phyloP scores from a whole-genome alignment of 2,329 filamentous ascomycete species.

The Oidium heveae region DNA sequence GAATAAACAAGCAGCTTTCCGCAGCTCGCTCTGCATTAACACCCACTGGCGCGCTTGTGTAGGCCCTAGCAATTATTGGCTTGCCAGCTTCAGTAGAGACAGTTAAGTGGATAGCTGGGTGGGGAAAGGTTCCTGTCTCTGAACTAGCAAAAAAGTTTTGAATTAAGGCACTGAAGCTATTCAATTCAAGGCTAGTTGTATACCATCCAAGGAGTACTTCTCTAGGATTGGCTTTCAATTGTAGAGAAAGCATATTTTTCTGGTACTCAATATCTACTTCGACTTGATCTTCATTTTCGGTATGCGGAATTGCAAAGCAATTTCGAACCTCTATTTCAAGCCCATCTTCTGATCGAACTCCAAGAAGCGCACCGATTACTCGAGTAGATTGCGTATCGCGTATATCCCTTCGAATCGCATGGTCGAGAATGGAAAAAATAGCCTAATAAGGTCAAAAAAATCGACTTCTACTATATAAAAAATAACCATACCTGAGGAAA shows the following conservation, averaged over 20 bases:
- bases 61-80: slow-evolving; percentile 73
- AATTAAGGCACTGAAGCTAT: slow-evolving; percentile 94
- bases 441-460: slow-evolving; percentile 21
- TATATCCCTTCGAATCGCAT: slow-evolving; percentile 53
- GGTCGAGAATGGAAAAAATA: slow-evolving; percentile 63
- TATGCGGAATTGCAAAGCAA: slow-evolving; percentile 95
- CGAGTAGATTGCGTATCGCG: slow-evolving; percentile 60
- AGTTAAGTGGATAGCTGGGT: slow-evolving; percentile 92
- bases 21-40: slow-evolving; percentile 85
- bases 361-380: slow-evolving; percentile 88
- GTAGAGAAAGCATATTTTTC: slow-evolving; percentile 93
- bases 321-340: slow-evolving; percentile 88
- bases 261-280: slow-evolving; percentile 99
- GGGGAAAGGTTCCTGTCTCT: slow-evolving; percentile 88
- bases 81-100: slow-evolving; percentile 73
- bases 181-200: slow-evolving; percentile 85
- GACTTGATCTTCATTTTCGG: slow-evolving; percentile 93
- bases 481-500: slow-evolving; percentile 58
- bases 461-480: background rate
- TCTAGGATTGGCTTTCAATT: slow-evolving; percentile 79
- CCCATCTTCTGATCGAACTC: slow-evolving; percentile 84
- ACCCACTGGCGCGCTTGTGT: slow-evolving; percentile 86
- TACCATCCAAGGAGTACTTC: slow-evolving; percentile 96
- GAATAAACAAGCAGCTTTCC: slow-evolving; percentile 92
- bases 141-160: slow-evolving; percentile 98